A percentile compares a stretch with the other conserved stretches of the same genome.
These are phyloP conservation scores for Suillus subalutaceus DNA, from an alignment of 768 basidiomycete genomes.

Conservation along the genomic window DNA sequence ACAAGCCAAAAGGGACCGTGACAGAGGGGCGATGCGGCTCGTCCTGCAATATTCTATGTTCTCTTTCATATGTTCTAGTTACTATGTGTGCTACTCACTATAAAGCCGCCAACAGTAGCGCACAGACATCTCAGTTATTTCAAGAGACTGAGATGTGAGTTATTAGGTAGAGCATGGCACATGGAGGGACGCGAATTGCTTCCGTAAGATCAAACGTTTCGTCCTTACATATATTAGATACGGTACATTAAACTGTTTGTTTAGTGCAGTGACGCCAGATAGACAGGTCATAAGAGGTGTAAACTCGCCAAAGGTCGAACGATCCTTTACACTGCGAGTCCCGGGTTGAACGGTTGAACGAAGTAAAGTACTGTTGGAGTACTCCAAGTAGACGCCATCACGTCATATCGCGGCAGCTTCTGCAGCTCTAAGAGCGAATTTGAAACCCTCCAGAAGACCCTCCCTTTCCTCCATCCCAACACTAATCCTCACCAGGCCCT, in stretches of 20 bases:
- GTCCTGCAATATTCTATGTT: too few species aligned
- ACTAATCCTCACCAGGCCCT: slow-evolving; percentile 81
- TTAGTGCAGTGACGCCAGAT: neutral
- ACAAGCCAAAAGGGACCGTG: too few species aligned
- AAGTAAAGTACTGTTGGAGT: slow-evolving; percentile 5
- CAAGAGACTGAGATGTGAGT: too few species aligned
- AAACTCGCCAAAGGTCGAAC: neutral
- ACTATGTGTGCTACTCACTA: too few species aligned
- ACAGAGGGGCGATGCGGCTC: too few species aligned
- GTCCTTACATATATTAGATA: too few species aligned
- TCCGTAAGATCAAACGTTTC: too few species aligned
- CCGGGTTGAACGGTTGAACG: slow-evolving; percentile 12
- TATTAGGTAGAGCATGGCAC: too few species aligned
- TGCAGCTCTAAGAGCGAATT: slow-evolving; percentile 70
- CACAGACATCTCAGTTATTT: too few species aligned
- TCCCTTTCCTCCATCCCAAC: slow-evolving; percentile 85
- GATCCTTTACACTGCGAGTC: neutral
- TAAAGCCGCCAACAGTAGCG: too few species aligned
- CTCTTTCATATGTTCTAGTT: too few species aligned
- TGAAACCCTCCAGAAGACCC: slow-evolving; percentile 59
- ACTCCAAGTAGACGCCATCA: neutral
- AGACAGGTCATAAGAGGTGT: neutral
- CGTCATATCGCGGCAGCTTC: slow-evolving; percentile 44
- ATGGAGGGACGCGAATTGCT: too few species aligned
- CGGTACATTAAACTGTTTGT: neutral